Evolutionary conservation across 1,139 yeast species (phyloP).

Genomic region (Suhomyces taliae): DNA sequence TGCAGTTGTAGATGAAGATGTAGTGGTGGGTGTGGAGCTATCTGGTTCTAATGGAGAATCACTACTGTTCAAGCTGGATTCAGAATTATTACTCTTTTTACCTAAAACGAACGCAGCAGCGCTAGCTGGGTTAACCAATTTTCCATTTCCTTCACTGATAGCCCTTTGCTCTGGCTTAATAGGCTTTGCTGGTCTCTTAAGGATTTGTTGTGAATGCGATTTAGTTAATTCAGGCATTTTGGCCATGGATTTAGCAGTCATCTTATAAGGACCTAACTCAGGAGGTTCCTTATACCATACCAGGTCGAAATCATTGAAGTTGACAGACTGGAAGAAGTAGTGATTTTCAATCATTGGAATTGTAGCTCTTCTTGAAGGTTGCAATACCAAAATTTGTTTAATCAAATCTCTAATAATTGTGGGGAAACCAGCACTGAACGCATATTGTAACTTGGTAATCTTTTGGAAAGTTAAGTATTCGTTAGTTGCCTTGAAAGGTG

Average conservation of each 20-base stretch:
- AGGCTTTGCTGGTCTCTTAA: slow-evolving; percentile 12
- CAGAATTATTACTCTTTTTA: slow-evolving; percentile 21
- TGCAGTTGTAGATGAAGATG: not conserved
- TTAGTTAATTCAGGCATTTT: slow-evolving; percentile 47
- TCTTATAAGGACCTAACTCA: slow-evolving; percentile 63
- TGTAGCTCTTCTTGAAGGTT: slow-evolving; percentile 43
- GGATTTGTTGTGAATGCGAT: slow-evolving; percentile 19
- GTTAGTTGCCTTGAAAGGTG: slow-evolving; percentile 78
- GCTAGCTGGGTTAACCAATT: slow-evolving; percentile 37
- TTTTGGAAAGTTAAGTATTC: slow-evolving; percentile 74
- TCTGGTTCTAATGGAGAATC: slow-evolving; percentile 8
- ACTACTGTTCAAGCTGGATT: slow-evolving; percentile 11
- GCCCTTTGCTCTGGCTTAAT: slow-evolving; percentile 10
- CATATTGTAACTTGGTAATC: slow-evolving; percentile 63
- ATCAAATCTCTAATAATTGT: slow-evolving; percentile 48
- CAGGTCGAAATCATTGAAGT: slow-evolving; percentile 62
- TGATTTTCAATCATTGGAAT: slow-evolving; percentile 49
- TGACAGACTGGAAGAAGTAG: slow-evolving; percentile 64
- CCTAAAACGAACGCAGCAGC: slow-evolving; percentile 49
- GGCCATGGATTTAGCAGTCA: slow-evolving; percentile 59
- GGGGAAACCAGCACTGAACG: slow-evolving; percentile 58
- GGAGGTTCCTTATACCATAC: slow-evolving; percentile 80
- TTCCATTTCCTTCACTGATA: slow-evolving; percentile 19
- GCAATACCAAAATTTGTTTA: slow-evolving; percentile 45
- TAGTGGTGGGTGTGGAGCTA: slow-evolving; percentile 1